Base-by-base conservation (phyloP, 1,284 basidiomycete species). In the Schizopora paradoxa region DNA sequence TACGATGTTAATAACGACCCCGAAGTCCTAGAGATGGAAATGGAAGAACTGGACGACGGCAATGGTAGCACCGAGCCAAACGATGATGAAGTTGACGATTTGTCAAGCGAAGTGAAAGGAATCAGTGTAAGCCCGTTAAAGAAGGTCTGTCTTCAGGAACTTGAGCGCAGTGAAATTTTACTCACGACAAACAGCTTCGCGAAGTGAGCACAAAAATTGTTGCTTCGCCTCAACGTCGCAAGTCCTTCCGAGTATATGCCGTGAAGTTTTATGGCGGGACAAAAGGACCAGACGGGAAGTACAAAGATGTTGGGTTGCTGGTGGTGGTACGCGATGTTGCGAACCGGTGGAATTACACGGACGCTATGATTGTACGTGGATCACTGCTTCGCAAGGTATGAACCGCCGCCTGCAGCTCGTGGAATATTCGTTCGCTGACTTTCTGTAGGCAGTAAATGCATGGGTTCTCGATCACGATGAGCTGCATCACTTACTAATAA, bases 311-410 rank as follows among this genome's bases (percentile, higher is more conserved):
- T 64, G n/a, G n/a, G n/a, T n/a, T n/a, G 13, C 52, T 52, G 5
- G 38, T 40, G 5, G 51, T 60, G n/a, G 50, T 61, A 4, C 41
- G 48, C 13, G 59, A 64, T 35, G 54, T 64, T 18, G 28, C 44
- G 2, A 60, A 51, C n/a, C 48, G 57, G 6, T 64, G 62, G 62
- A 64, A 64, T 37, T 62, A 52, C 7, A 60, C 57, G 5, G 54
- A 61, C 34, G 57, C 57, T 4, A 64, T 62, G 60, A 59, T 61
- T n/a, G n/a, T n/a, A n/a, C n/a, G n/a, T n/a, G n/a, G n/a, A n/a
- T n/a, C n/a, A n/a, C n/a, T n/a, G n/a, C n/a, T n/a, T n/a, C n/a
- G n/a, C n/a, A n/a, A n/a, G n/a, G n/a, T n/a, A n/a, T n/a, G n/a
- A n/a, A n/a, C n/a, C n/a, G n/a, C n/a, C n/a, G n/a, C n/a, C n/a